Evolutionary conservation across 495 filamentous ascomycete species (phyloP), one percentile per base, ranked within the genome.

Genomic region (Haplographium delicatum): DNA sequence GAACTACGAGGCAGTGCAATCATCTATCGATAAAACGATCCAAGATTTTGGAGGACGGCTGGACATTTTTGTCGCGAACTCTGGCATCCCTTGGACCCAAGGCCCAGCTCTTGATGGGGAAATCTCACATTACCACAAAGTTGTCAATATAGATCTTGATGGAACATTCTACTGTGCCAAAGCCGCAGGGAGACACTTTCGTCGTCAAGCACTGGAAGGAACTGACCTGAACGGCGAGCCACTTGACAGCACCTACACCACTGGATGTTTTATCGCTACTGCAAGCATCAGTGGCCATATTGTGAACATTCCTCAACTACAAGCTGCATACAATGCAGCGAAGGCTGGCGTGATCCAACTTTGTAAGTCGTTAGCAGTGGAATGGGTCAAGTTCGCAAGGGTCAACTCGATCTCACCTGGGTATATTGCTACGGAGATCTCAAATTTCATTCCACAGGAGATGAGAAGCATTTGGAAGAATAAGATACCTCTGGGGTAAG

Each of bases 281-380:
- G 79, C 88, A 2, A 85, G 80, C 57, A 91, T 91, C 80, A 85
- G 80, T 64, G 88, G 85, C 2, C 88, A 91, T 65, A 87, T 95
- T 57, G 86, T 83, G 59, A 95, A 95, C 60, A 79, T 91, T 47
- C 90, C 91, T 13, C 89, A 95, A 68, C 62, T 89, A 54, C 90
- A 95, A 66, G 76, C 84, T 8, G 80, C 85, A 16, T 96, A 96
- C 65, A 96, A 95, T 58, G 85, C 86, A 4, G 86, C 87, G 30
- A 96, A 96, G 71, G 84, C 88, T 9, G 90, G 79, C 9, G 78
- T 91, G 15, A 85, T 87, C 44, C 90, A 95, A 51, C 74, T 93
- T n/a, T 88, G 85, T 82, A 78, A 54, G 72, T 72, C 35, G 16
- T 47, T 96, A 10, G 87, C 89, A 1, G 77, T 95, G 22, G 90